A percentile compares a stretch with the other conserved stretches of the same genome.
These are phyloP conservation scores for Hypoxylon rubiginosum DNA, from an alignment of 2,329 filamentous ascomycete genomes.

Conservation along the genomic window DNA sequence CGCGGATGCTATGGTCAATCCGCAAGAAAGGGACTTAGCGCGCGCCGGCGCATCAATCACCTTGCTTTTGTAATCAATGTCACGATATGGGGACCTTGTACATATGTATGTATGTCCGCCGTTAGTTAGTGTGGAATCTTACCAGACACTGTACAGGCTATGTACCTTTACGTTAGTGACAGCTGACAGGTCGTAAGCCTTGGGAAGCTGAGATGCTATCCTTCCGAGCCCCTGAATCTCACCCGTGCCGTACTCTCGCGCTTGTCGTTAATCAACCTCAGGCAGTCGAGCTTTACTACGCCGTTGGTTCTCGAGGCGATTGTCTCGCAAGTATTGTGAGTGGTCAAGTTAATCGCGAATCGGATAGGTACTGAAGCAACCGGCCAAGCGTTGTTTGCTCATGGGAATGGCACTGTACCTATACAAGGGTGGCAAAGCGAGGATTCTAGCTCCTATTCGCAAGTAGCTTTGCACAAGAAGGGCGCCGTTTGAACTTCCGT, in stretches of 20 bases:
- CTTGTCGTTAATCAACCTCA: slow-evolving; percentile 17
- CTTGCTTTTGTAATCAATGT: slow-evolving; percentile 24
- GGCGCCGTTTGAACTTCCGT: not conserved
- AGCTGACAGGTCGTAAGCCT: slow-evolving; percentile 10
- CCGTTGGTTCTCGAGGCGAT: slow-evolving; percentile 5
- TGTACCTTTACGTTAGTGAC: slow-evolving; percentile 18
- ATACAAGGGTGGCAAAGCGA: not conserved
- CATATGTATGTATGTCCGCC: not conserved
- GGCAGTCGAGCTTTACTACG: slow-evolving; percentile 6
- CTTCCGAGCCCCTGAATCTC: slow-evolving; percentile 30
- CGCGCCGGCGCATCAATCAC: slow-evolving; percentile 34
- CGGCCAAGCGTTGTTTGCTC: not conserved
- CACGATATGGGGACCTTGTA: slow-evolving; percentile 5
- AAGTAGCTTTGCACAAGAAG: not conserved
- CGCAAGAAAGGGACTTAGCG: slow-evolving; percentile 33
- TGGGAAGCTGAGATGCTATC: slow-evolving; percentile 20
- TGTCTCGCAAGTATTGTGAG: not conserved
- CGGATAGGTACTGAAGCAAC: not conserved
- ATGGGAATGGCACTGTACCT: not conserved
- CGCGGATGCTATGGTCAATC: slow-evolving; percentile 46
- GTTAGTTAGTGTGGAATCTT: slow-evolving; percentile 5
- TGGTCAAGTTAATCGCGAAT: not conserved
- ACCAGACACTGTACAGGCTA: slow-evolving; percentile 18
- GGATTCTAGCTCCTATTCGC: not conserved
- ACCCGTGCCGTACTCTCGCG: slow-evolving; percentile 4